Percentiles rank a stretch among this genome's conserved stretches.
Evolutionary conservation across 495 filamentous ascomycete genomes (phyloP).

Genomic region (Tirmania nivea): DNA sequence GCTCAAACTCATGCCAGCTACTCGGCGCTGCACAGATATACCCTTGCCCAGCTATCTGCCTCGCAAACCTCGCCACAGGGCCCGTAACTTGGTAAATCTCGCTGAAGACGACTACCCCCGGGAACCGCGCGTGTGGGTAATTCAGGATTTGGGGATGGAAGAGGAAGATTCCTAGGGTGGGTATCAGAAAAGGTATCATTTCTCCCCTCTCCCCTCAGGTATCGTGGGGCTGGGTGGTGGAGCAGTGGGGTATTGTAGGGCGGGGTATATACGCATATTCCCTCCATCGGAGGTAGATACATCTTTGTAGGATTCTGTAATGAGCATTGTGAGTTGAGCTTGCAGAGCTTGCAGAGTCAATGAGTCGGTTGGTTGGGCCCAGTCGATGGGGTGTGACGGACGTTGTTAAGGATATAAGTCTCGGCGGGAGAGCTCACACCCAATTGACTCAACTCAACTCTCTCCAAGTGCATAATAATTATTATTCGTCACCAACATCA

Average conservation of each 20-base stretch:
- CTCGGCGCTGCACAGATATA: conserved; percentile 85
- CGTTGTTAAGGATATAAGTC: too few species aligned
- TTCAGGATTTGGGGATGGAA: conserved; percentile 69
- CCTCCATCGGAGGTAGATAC: conserved; percentile 41
- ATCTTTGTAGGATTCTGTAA: conserved; percentile 43
- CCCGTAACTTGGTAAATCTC: conserved; percentile 98
- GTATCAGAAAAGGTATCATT: not conserved
- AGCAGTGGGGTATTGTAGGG: conserved; percentile 35
- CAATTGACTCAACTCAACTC: too few species aligned
- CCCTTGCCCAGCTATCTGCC: conserved; percentile 80
- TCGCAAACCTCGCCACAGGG: conserved; percentile 71
- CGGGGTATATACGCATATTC: conserved; percentile 24
- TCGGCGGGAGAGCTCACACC: too few species aligned
- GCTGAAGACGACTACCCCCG: conserved; percentile 75
- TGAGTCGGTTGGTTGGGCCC: too few species aligned
- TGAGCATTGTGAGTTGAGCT: conserved; percentile 30
- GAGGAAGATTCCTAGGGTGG: conserved; percentile 53
- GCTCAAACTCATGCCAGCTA: conserved; percentile 82
- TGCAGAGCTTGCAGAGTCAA: too few species aligned
- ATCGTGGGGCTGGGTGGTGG: not conserved
- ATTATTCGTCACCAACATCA: too few species aligned
- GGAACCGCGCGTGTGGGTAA: conserved; percentile 72
- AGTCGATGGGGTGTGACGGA: too few species aligned
- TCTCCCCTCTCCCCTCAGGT: not conserved
- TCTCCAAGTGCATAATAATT: too few species aligned